Percentiles rank a stretch among this genome's conserved stretches.
Evolutionary conservation across 176 grass and related monocot species (phyloP).

Genomic region (Thalia dealbata): DNA sequence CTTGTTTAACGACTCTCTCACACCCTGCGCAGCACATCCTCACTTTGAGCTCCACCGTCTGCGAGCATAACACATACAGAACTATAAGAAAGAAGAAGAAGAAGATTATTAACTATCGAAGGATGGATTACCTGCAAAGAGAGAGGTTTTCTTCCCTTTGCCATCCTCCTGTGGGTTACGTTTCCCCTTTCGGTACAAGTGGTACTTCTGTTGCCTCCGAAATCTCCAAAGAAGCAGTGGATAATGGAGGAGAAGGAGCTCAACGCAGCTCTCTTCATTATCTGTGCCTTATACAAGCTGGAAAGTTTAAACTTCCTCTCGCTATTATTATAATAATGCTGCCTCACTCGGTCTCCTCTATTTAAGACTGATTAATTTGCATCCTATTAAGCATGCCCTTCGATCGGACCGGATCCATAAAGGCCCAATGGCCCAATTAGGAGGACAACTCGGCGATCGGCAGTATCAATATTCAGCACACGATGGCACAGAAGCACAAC

Average conservation of each 20-base stretch:
- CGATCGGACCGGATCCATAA: too few species aligned
- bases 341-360: too few species aligned
- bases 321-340: too few species aligned
- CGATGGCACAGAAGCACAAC: too few species aligned
- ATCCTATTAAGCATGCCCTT: too few species aligned
- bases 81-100: not conserved
- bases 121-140: slow-evolving; percentile 6
- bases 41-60: slow-evolving; percentile 83
- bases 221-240: not conserved
- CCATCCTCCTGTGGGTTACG: not conserved
- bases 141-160: slow-evolving; percentile 9
- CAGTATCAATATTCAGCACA: too few species aligned
- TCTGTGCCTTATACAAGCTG: too few species aligned
- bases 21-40: slow-evolving; percentile 71
- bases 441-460: too few species aligned
- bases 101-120: not conserved
- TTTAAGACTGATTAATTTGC: too few species aligned
- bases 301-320: not conserved
- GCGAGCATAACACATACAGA: not conserved
- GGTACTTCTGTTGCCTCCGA: not conserved
- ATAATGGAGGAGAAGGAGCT: not conserved
- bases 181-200: too few species aligned
- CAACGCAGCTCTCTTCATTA: not conserved
- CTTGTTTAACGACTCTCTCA: slow-evolving; percentile 40
- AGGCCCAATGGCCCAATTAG: too few species aligned